Base-by-base conservation (phyloP, 2,329 filamentous ascomycete genomes). In the Phaeosphaeriaceae sp. region DNA sequence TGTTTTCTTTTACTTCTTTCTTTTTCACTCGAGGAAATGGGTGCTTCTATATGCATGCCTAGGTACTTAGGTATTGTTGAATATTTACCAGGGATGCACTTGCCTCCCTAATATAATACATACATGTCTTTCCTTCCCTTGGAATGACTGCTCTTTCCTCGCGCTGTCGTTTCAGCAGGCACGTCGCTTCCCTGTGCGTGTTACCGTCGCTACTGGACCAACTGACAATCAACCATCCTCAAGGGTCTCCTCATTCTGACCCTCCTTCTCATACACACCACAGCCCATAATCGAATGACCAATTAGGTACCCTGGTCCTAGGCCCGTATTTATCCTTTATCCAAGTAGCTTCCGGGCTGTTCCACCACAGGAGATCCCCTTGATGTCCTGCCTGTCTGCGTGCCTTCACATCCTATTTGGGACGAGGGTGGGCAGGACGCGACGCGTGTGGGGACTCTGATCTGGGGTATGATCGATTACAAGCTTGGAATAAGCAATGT, bases 381-480 rank as follows among this genome's bases (percentile, higher is more conserved):
- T 46, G 13, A 17, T 6, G 7, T 9, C 36, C 16, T 18, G 32
- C 39, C 48, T 47, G 23, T 11, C 23, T 26, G 32, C 39, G 50
- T 47, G 23, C 23, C 23, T 26, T 7, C 3, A 11, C 23, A 8
- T 26, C 23, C 23, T 26, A 26, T 8, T 26, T 26, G 23, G 23
- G 23, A 11, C 23, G 7, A 26, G 7, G 23, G 23, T 11, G 39
- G 46, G n/a, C 54, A 50, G 48, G 42, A 41, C 26, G 37, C 53
- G 34, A 44, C 35, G 46, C 23, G 48, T 55, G 60, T 56, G 60
- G 61, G 55, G 58, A 53, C 43, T 48, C 44, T 47, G 54, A 46
- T 53, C 58, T 55, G 62, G 60, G 58, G 59, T 58, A 62, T 52
- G 47, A n/a, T n/a, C 23, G 11, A 26, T 6, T 26, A n/a, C 38